Conservation (phyloP, 192 early-diverging fungal genomes). For the Backusella morwellensis region DNA sequence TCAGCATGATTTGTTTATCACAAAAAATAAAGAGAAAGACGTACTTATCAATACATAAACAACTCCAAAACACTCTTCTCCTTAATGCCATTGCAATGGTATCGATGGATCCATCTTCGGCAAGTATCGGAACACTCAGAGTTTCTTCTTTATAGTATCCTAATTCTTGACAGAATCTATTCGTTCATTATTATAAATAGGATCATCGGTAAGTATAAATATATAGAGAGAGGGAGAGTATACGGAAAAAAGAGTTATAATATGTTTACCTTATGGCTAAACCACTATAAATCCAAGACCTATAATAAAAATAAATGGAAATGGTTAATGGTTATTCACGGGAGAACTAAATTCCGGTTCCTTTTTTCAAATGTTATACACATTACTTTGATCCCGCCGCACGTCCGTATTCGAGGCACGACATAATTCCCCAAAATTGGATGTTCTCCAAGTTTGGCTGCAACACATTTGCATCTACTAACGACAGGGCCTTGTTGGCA, state of each 20-base stretch:
- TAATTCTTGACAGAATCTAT: constrained; percentile 41
- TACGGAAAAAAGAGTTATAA: neutral
- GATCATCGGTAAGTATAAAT: neutral
- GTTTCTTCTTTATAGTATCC: constrained; percentile 50
- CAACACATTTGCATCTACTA: constrained; percentile 38
- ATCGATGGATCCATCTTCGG: constrained; percentile 42
- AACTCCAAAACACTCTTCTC: constrained; percentile 49
- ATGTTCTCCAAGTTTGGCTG: constrained; percentile 43
- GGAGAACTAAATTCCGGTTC: neutral
- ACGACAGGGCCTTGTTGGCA: constrained; percentile 38
- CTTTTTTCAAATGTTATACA: neutral
- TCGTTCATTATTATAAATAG: neutral
- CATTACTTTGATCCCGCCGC: constrained; percentile 22
- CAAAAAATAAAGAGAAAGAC: neutral
- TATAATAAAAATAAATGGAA: neutral
- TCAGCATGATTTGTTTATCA: neutral
- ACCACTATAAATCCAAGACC: constrained; percentile 52
- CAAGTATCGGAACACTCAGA: constrained; percentile 25
- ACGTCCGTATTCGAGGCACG: constrained; percentile 30
- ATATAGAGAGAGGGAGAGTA: neutral
- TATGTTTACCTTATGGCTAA: constrained; percentile 41
- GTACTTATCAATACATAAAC: constrained; percentile 46
- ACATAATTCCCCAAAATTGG: constrained; percentile 40
- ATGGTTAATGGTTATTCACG: neutral
- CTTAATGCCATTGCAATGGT: constrained; percentile 32